Base-by-base conservation (phyloP, 2,329 filamentous ascomycete species). In the Achaetomium macrosporum region DNA sequence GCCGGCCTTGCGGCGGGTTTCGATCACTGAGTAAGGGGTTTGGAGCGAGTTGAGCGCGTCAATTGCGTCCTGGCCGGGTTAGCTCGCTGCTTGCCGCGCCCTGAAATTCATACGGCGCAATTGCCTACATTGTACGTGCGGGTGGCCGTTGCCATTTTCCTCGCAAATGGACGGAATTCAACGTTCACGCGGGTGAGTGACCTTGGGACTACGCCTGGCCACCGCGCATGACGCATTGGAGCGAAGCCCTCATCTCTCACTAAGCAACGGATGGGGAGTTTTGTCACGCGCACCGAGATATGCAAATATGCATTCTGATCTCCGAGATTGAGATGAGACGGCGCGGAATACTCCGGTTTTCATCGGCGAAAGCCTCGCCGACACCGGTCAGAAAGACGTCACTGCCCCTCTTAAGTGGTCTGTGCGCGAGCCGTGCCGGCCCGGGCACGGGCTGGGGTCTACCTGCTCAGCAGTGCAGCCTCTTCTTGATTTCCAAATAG, bases 11-110 rank as follows among this genome's bases (percentile, higher is more conserved):
- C 83, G 79, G 47, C 93, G 84, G 47, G 85, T 83, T 66, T 95
- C 84, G 16, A 96, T 80, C 47, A 90, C 79, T 45, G 86, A 81
- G 66, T 86, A 92, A 48, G 95, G 95, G 40, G 88, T 90, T 69
- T 99, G 93, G 47, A 97, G 82, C 42, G 88, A 87, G 65, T 95
- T 95, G 72, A 88, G 73, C 55, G 76, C 71, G 35, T 66, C 58
- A 35, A 66, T 75, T 48, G 73, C 93, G 68, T 93, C 90, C 90
- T 95, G 60, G 50, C 2, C 12, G 15, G 12, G 25, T 42, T 20
- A 42, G 39, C 10, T n/a, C 4, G 5, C 25, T n/a, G n/a, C n/a
- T n/a, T n/a, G n/a, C n/a, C n/a, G n/a, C n/a, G n/a, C 25, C 25
- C 25, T 25, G 7, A 25, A 7, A 25, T 25, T 25, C 25, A 7